Evolutionary conservation across 345 rosid species (phyloP).

Genomic region (Corchorus olitorius): DNA sequence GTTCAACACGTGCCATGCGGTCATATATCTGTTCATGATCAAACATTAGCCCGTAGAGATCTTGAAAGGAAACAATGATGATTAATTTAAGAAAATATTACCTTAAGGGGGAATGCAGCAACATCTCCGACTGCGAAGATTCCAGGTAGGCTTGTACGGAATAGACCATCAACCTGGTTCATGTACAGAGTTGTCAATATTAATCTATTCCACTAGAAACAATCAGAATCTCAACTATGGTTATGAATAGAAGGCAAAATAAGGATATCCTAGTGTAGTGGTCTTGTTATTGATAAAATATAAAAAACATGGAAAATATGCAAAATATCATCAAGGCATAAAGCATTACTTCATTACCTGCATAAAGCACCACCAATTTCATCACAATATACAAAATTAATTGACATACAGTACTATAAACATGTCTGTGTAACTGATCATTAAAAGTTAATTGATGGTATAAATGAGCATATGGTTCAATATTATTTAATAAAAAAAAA

Average conservation of each 20-base stretch:
- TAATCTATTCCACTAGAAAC: background rate
- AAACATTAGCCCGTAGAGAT: constrained; percentile 21
- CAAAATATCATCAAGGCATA: constrained; percentile 8
- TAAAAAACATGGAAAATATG: background rate
- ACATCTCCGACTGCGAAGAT: constrained; percentile 97
- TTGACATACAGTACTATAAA: background rate
- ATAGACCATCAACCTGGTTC: constrained; percentile 80
- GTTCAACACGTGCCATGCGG: constrained; percentile 84
- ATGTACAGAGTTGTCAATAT: background rate
- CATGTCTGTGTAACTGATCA: background rate
- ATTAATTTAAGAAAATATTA: constrained; percentile 34
- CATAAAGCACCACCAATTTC: constrained; percentile 4
- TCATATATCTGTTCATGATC: constrained; percentile 66
- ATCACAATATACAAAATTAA: background rate
- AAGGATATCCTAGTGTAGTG: background rate
- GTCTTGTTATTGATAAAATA: background rate
- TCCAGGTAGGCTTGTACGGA: constrained; percentile 82
- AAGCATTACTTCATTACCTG: background rate
- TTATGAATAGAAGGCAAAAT: background rate
- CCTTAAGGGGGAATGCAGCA: constrained; percentile 96
- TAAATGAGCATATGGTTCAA: background rate
- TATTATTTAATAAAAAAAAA: too few species aligned
- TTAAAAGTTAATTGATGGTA: background rate
- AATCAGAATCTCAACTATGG: background rate
- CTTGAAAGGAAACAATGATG: constrained; percentile 11